These are phyloP conservation scores for Elongisporangium prolatum DNA, from an alignment of 352 stramenopile genomes.

Conservation along the genomic window DNA sequence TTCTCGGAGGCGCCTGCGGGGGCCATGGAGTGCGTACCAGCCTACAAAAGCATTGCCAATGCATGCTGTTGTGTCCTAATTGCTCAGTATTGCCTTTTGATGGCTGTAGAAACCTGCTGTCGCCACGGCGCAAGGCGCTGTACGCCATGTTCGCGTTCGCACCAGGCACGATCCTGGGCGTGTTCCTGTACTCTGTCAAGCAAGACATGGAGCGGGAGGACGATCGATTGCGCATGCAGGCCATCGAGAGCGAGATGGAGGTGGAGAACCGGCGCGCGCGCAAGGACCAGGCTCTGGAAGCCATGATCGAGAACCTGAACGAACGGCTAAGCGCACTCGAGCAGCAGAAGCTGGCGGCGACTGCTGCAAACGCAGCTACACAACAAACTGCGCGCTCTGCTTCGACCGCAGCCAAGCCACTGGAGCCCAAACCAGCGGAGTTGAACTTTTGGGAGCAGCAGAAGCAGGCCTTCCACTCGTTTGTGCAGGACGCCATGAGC, in stretches of 20 bases:
- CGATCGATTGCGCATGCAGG: slow-evolving; percentile 36
- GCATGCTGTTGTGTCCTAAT: background rate
- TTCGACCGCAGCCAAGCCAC: slow-evolving; percentile 1
- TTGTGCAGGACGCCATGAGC: slow-evolving; percentile 12
- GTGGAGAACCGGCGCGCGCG: slow-evolving; percentile 30
- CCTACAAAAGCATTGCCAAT: background rate
- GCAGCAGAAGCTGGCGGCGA: slow-evolving; percentile 21
- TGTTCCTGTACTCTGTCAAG: slow-evolving; percentile 75
- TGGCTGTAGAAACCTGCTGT: slow-evolving; percentile 46
- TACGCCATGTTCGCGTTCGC: slow-evolving; percentile 70
- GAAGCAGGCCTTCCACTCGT: slow-evolving; percentile 26
- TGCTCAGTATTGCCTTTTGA: background rate
- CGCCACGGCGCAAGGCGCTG: slow-evolving; percentile 50
- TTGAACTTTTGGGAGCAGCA: slow-evolving; percentile 25
- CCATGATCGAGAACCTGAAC: slow-evolving; percentile 58
- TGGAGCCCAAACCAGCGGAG: slow-evolving; percentile 1
- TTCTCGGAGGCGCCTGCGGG: slow-evolving; percentile 62
- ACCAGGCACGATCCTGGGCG: slow-evolving; percentile 52
- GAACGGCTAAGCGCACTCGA: slow-evolving; percentile 53
- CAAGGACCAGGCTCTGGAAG: slow-evolving; percentile 46
- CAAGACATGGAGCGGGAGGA: slow-evolving; percentile 64
- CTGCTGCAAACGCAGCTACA: slow-evolving; percentile 9
- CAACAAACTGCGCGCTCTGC: background rate
- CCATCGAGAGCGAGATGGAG: slow-evolving; percentile 36
- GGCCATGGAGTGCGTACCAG: slow-evolving; percentile 52